Conservation (phyloP, 2,329 filamentous ascomycete species). For the Aureobasidium musti region DNA sequence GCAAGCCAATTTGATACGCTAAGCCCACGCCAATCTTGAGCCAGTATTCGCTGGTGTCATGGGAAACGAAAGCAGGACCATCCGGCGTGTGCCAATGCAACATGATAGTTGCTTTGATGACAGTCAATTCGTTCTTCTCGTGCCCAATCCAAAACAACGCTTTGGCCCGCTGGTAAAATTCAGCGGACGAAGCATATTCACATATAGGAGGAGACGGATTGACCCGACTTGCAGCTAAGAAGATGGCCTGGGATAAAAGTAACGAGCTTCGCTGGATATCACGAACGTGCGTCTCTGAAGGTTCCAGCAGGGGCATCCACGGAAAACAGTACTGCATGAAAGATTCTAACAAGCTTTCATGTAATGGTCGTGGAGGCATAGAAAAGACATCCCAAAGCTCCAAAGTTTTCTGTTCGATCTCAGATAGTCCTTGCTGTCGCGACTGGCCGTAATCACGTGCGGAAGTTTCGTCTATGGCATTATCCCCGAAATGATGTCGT, state of each 20-base stretch:
- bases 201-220: not conserved
- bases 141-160: not conserved
- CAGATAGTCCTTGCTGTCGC: not conserved
- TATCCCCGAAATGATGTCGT: not conserved
- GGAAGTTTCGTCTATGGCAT: not conserved
- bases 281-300: not conserved
- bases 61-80: not conserved
- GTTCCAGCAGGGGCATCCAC: not conserved
- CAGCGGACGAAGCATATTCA: not conserved
- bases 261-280: not conserved
- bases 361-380: not conserved
- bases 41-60: not conserved
- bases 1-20: not conserved
- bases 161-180: not conserved
- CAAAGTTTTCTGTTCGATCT: not conserved
- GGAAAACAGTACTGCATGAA: not conserved
- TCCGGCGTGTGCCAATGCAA: not conserved
- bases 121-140: not conserved
- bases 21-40: not conserved
- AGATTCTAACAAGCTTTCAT: not conserved
- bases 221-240: not conserved
- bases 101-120: not conserved
- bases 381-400: not conserved
- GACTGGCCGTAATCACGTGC: not conserved
- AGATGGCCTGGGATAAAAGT: not conserved